Evolutionary conservation across 768 basidiomycete species (phyloP), one percentile per base, ranked within the genome.

Genomic region (Phanerochaete sordida): DNA sequence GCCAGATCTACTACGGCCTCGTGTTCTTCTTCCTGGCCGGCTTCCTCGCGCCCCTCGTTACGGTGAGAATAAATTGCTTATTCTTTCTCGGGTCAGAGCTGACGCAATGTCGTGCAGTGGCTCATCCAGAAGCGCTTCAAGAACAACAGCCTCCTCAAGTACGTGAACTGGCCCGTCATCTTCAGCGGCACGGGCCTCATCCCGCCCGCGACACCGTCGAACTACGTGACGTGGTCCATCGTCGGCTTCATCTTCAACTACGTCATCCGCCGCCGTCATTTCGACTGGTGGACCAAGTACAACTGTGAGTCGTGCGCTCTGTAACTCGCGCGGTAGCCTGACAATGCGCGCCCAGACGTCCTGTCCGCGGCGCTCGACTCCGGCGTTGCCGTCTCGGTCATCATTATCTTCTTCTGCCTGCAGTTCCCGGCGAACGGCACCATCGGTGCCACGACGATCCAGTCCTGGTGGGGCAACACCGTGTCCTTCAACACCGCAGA

Each of bases 161-260:
- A 66, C 61, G 82, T 76, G 8, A 71, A 71, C 64, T 69, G 68
- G 65, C 69, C 69, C n/a, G 65, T 91, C 60, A 81, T 92, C 66
- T 88, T 92, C 70, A 80, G 81, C 49, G 93, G 91, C 6, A 82
- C 87, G 4, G 73, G 76, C 21, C 74, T 74, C 58, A 91, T 95
- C 53, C 94, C 94, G 1, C 91, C 93, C 19, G 92, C 91, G 19
- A 89, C 86, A 0, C 89, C 92, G 4, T 78, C 93, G 69, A 95
- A 96, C 72, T 95, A 88, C 70, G 81, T 93, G 2, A 86, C 88
- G 2, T 94, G 89, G 88, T 81, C 87, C 64, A 76, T 85, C 60
- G 79, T 87, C 44, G 84, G 85, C 16, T 93, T 93, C 69, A 73
- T 92, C 35, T 95, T 95, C 76, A 92, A 91, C 67, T 89, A 79